Evolutionary conservation across 192 early-diverging fungal genomes (phyloP).

Genomic region (Entomortierella lignicola): DNA sequence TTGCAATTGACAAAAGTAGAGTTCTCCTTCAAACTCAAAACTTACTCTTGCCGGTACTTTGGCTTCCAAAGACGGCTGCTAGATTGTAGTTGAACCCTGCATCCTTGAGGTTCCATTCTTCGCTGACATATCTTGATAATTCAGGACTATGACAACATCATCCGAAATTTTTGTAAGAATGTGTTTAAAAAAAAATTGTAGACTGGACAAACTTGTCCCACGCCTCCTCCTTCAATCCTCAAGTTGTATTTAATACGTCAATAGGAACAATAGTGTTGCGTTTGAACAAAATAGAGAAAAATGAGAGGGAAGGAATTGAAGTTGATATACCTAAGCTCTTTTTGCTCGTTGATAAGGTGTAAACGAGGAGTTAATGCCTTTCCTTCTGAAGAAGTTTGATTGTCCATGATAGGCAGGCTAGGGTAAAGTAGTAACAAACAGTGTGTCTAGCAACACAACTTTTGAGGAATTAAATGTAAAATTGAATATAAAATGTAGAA

Average conservation of each 20-base stretch:
- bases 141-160: constrained; percentile 60
- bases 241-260: background rate
- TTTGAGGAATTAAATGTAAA: too few relatives aligned
- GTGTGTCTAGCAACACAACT: too few relatives aligned
- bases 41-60: constrained; percentile 96
- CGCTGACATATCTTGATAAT: constrained; percentile 79
- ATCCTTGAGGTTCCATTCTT: constrained; percentile 86
- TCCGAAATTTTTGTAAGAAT: background rate
- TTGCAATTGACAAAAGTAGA: too few relatives aligned
- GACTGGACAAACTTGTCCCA: too few relatives aligned
- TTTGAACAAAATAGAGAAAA: too few relatives aligned
- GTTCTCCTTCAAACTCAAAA: constrained; percentile 47
- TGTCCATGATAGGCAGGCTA: background rate
- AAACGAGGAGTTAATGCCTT: constrained; percentile 16
- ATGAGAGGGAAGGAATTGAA: background rate
- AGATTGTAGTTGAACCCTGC: constrained; percentile 96
- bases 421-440: too few relatives aligned
- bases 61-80: constrained; percentile 98
- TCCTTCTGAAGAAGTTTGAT: background rate
- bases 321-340: constrained; percentile 47
- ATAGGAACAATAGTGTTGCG: too few relatives aligned
- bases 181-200: background rate
- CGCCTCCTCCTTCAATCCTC: background rate
- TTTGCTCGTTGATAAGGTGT: constrained; percentile 46
- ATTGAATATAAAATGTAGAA: too few relatives aligned